These are phyloP conservation scores for Penicillium manginii DNA, from an alignment of 495 filamentous ascomycete genomes.

Conservation along the genomic window DNA sequence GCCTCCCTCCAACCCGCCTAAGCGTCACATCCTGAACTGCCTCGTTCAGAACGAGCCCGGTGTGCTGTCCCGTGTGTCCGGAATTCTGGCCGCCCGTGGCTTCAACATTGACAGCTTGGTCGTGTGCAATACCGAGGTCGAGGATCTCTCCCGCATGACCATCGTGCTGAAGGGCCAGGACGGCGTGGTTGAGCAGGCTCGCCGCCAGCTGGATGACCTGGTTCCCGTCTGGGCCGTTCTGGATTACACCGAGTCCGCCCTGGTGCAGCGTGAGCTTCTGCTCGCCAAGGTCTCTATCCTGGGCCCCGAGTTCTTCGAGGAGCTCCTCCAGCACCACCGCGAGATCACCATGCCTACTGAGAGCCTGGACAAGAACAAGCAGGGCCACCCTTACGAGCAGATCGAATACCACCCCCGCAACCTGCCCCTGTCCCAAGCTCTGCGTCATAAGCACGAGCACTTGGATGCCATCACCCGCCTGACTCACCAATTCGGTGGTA, in stretches of 20 bases:
- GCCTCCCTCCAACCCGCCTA: slow-evolving; percentile 79
- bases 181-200: slow-evolving; percentile 96
- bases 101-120: slow-evolving; percentile 99
- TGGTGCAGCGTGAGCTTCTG: slow-evolving; percentile 95
- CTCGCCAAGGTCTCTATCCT: slow-evolving; percentile 96
- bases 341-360: slow-evolving; percentile 61
- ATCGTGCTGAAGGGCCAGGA: slow-evolving; percentile 96
- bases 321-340: slow-evolving; percentile 90
- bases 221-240: slow-evolving; percentile 98
- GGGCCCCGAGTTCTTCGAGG: slow-evolving; percentile 96
- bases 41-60: slow-evolving; percentile 98
- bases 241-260: slow-evolving; percentile 88
- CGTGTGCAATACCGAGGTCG: slow-evolving; percentile 97
- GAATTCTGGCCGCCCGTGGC: slow-evolving; percentile 91
- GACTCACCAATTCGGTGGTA: slow-evolving; percentile 96
- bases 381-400: slow-evolving; percentile 34
- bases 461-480: slow-evolving; percentile 91
- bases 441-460: slow-evolving; percentile 97
- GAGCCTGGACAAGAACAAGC: slow-evolving; percentile 32
- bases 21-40: slow-evolving; percentile 95
- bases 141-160: slow-evolving; percentile 96
- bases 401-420: slow-evolving; percentile 79
- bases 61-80: slow-evolving; percentile 93
- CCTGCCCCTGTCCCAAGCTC: slow-evolving; percentile 80
- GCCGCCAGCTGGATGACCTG: slow-evolving; percentile 91